phyloP scores from a whole-genome alignment of 495 filamentous ascomycete genomes.

The Aspergillus cavernicola region DNA sequence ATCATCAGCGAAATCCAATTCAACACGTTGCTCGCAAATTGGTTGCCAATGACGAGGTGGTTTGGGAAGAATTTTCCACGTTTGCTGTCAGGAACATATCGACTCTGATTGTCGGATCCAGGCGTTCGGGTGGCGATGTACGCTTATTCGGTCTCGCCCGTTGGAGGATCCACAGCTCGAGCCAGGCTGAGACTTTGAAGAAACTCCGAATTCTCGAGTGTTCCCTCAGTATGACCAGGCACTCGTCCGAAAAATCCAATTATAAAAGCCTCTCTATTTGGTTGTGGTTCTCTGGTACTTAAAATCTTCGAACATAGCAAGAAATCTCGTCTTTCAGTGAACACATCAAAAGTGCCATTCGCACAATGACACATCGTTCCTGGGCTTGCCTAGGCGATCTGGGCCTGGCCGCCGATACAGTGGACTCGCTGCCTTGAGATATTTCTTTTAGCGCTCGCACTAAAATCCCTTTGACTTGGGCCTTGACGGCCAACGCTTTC shows the following conservation, averaged over 20 bases:
- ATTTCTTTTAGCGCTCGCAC: conserved; percentile 1
- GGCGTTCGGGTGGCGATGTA: background rate
- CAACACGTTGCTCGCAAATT: too few relatives aligned
- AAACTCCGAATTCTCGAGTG: too few relatives aligned
- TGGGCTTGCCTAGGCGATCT: background rate
- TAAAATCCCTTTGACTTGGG: background rate
- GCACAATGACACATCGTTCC: conserved; percentile 3
- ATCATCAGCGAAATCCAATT: too few relatives aligned
- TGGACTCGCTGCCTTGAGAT: conserved; percentile 3
- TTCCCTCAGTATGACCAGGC: too few relatives aligned
- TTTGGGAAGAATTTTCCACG: background rate
- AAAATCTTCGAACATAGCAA: background rate
- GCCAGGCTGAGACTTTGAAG: too few relatives aligned
- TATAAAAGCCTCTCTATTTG: too few relatives aligned
- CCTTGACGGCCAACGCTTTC: background rate
- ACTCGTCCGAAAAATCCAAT: too few relatives aligned
- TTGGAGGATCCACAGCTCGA: background rate
- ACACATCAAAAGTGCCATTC: background rate
- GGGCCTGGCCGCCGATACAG: background rate
- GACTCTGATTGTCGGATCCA: conserved; percentile 4
- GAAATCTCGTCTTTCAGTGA: background rate
- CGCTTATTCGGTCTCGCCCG: conserved; percentile 7
- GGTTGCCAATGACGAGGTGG: background rate
- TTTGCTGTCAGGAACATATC: conserved; percentile 7
- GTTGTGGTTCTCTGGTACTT: background rate